Conservation (phyloP, 352 stramenopile genomes). For the Pythium phragmitis region DNA sequence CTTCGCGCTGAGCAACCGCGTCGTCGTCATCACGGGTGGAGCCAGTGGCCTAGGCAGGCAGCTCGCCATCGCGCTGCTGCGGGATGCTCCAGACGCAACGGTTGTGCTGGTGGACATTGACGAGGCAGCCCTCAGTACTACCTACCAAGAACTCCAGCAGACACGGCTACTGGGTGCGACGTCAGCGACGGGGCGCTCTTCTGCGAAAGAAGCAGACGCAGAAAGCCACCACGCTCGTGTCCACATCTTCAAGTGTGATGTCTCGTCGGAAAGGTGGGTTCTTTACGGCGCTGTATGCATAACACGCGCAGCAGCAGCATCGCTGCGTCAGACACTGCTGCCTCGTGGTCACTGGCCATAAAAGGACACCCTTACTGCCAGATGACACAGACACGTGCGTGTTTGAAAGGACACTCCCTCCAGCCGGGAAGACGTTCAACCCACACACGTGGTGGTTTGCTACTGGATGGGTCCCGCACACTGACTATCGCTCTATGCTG, state of each 20-base stretch:
- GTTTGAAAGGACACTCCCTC: background rate
- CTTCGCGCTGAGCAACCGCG: slow-evolving; percentile 48
- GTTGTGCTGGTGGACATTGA: slow-evolving; percentile 70
- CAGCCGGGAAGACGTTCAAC: no score
- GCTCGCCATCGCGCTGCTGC: slow-evolving; percentile 40
- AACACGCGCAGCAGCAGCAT: no score
- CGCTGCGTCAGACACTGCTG: background rate
- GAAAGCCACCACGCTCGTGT: slow-evolving; percentile 17
- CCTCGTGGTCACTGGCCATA: background rate
- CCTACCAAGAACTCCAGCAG: slow-evolving; percentile 28
- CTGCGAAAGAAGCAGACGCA: background rate
- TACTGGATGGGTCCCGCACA: background rate
- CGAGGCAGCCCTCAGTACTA: slow-evolving; percentile 30
- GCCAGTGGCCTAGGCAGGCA: slow-evolving; percentile 51
- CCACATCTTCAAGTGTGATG: slow-evolving; percentile 53
- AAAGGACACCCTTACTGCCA: background rate
- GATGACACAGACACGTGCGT: background rate
- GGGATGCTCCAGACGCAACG: slow-evolving; percentile 31
- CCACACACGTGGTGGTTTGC: no score
- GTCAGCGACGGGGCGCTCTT: slow-evolving; percentile 10
- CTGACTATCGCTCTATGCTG: slow-evolving; percentile 1
- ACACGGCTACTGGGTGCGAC: slow-evolving; percentile 3
- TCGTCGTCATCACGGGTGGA: slow-evolving; percentile 69
- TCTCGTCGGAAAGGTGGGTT: slow-evolving; percentile 55
- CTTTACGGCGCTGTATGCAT: background rate